These are phyloP conservation scores for Colletotrichum cordylinicola DNA, from an alignment of 2,329 filamentous ascomycete genomes.

Conservation along the genomic window DNA sequence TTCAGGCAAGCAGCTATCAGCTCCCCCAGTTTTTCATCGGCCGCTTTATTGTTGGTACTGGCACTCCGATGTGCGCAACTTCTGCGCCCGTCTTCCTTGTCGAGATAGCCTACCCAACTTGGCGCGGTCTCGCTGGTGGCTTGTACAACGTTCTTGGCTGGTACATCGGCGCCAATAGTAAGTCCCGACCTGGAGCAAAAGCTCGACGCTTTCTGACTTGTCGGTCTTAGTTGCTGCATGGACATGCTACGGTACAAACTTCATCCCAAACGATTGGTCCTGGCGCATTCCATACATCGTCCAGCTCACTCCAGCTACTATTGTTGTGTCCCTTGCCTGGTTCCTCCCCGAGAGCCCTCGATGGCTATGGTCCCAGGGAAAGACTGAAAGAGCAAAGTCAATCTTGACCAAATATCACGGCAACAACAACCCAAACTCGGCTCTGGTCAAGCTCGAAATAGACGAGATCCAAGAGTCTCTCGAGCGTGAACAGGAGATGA, in stretches of 20 bases:
- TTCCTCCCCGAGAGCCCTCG: constrained; percentile 52
- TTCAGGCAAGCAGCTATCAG: constrained; percentile 20
- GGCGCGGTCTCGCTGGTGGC: constrained; percentile 24
- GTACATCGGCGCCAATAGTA: constrained; percentile 25
- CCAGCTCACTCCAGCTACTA: constrained; percentile 45
- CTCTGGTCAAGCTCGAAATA: constrained; percentile 42
- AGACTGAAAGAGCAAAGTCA: constrained; percentile 28
- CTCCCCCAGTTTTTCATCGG: constrained; percentile 24
- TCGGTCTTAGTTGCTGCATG: constrained; percentile 39
- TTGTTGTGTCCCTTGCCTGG: constrained; percentile 52
- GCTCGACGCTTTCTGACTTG: accelerated
- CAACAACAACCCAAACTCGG: constrained; percentile 39
- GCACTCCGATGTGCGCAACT: constrained; percentile 21
- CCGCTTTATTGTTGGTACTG: constrained; percentile 21
- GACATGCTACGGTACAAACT: constrained; percentile 51
- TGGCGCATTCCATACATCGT: constrained; percentile 53
- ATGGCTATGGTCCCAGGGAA: constrained; percentile 41
- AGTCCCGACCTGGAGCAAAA: neutral
- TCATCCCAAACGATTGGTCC: constrained; percentile 50
- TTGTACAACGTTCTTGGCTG: constrained; percentile 25
- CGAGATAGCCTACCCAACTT: constrained; percentile 25
- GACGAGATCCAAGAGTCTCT: constrained; percentile 54
- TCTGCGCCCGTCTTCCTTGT: constrained; percentile 24
- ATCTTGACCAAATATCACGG: constrained; percentile 48
- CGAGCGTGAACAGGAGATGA: constrained; percentile 41